Evolutionary conservation across 768 basidiomycete genomes (phyloP).

Genomic region (Leccinum truebloodii): DNA sequence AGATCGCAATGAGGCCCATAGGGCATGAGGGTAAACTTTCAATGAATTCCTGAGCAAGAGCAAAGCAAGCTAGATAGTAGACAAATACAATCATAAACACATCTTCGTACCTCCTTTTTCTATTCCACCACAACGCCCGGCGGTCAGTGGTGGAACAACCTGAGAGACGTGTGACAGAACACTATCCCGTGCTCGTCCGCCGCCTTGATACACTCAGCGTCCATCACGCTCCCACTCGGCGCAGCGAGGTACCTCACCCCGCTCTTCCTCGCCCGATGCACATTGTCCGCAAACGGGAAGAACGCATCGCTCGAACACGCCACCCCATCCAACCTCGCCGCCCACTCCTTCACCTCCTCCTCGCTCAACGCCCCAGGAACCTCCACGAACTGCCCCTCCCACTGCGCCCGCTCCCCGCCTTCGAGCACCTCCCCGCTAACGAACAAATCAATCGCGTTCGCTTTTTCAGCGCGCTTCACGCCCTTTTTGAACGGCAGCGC

Average conservation of each 20-base stretch:
- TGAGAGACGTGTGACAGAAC: conserved; percentile 84
- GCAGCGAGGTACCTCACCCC: conserved; percentile 93
- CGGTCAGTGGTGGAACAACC: conserved; percentile 84
- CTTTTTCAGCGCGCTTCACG: conserved; percentile 96
- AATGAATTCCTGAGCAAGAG: neutral
- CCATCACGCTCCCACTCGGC: conserved; percentile 95
- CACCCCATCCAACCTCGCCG: conserved; percentile 73
- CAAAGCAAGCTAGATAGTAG: neutral
- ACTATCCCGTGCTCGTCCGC: conserved; percentile 92
- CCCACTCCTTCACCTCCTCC: conserved; percentile 77
- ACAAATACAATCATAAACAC: neutral
- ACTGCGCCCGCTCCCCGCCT: conserved; percentile 85
- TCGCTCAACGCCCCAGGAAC: conserved; percentile 63
- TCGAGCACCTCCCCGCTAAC: conserved; percentile 89
- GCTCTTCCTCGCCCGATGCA: conserved; percentile 88
- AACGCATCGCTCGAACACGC: conserved; percentile 97
- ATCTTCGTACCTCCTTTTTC: neutral
- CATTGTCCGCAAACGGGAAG: conserved; percentile 99
- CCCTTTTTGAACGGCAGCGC: conserved; percentile 95
- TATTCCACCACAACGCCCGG: conserved; percentile 3
- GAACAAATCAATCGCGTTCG: conserved; percentile 97
- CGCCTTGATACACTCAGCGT: conserved; percentile 92
- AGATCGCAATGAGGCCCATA: neutral
- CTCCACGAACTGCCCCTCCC: conserved; percentile 85
- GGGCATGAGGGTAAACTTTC: neutral